Percentiles rank a stretch among this genome's conserved stretches.
Conservation (phyloP, 2,329 filamentous ascomycete genomes). For the Penicillium sp. region DNA sequence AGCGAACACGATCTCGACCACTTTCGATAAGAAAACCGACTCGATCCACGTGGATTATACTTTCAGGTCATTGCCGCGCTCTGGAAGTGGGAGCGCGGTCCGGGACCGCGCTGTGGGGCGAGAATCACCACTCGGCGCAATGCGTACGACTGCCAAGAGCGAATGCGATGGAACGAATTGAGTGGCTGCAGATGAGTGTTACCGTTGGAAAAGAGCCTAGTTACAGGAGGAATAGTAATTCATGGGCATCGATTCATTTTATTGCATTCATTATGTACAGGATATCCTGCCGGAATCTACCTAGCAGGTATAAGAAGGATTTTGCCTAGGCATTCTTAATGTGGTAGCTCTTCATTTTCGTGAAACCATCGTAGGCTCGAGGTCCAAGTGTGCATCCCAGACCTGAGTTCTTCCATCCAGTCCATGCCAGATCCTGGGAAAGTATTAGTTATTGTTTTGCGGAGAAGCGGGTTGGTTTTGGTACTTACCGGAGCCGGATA, state of each 20-base stretch:
- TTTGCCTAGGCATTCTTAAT: slow-evolving; percentile 54
- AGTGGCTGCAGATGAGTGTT: not conserved
- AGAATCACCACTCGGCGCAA: not conserved
- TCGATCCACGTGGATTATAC: not conserved
- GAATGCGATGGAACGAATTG: not conserved
- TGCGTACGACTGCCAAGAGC: not conserved
- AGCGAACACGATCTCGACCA: not conserved
- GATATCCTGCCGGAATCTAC: not conserved
- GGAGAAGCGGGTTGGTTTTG: not conserved
- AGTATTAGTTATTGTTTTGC: not conserved
- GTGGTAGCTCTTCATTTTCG: slow-evolving; percentile 92
- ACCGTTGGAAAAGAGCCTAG: not conserved
- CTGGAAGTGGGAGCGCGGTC: slow-evolving; percentile 17
- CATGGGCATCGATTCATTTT: not conserved
- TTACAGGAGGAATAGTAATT: not conserved
- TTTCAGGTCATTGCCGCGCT: slow-evolving; percentile 7
- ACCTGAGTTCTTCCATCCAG: slow-evolving; percentile 92
- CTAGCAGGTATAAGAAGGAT: not conserved
- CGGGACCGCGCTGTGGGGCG: slow-evolving; percentile 21
- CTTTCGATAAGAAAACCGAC: not conserved
- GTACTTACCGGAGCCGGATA: slow-evolving; percentile 82
- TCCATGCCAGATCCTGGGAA: slow-evolving; percentile 80
- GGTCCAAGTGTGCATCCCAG: slow-evolving; percentile 83
- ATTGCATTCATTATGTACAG: not conserved
- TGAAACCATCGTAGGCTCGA: slow-evolving; percentile 89